Evolutionary conservation across 371 early-diverging fungal species (phyloP).

Genomic region (Haplosporangium sp.): DNA sequence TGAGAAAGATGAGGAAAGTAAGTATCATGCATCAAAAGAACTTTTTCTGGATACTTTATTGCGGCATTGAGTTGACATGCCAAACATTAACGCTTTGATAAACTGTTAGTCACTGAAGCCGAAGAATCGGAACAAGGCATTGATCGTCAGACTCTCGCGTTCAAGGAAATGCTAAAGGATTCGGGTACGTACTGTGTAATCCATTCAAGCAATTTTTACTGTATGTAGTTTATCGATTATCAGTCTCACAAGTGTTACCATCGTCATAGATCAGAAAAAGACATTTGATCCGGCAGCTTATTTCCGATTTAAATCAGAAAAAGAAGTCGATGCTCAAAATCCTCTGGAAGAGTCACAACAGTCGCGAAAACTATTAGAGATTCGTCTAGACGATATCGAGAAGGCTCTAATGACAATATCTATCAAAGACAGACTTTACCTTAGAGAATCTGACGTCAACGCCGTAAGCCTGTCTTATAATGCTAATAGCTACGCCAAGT

Average conservation of each 20-base stretch:
- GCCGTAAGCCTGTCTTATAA: constrained; percentile 16
- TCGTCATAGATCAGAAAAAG: constrained; percentile 40
- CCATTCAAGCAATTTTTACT: not conserved
- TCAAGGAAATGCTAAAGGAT: constrained; percentile 40
- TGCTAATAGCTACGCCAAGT: not conserved
- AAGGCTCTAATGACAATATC: constrained; percentile 38
- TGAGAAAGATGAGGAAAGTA: constrained; percentile 46
- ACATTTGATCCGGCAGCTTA: constrained; percentile 53
- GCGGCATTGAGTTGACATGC: not conserved
- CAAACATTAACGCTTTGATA: not conserved
- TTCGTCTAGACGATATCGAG: constrained; percentile 41
- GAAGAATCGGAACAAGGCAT: constrained; percentile 53
- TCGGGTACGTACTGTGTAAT: constrained; percentile 16
- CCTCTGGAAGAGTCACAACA: constrained; percentile 39
- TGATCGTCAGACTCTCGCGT: constrained; percentile 49
- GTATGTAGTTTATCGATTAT: not conserved
- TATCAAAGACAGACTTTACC: constrained; percentile 40
- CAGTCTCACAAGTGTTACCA: not conserved
- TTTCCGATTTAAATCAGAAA: constrained; percentile 53
- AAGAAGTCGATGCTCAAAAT: constrained; percentile 43
- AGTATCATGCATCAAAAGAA: not conserved
- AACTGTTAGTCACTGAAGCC: constrained; percentile 32
- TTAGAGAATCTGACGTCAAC: constrained; percentile 33
- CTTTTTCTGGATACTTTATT: not conserved
- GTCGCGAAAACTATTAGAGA: constrained; percentile 39